Evolutionary conservation across 2,329 filamentous ascomycete genomes (phyloP), one percentile per base, ranked within the genome.

Genomic region (Rugonectria rugulosa): DNA sequence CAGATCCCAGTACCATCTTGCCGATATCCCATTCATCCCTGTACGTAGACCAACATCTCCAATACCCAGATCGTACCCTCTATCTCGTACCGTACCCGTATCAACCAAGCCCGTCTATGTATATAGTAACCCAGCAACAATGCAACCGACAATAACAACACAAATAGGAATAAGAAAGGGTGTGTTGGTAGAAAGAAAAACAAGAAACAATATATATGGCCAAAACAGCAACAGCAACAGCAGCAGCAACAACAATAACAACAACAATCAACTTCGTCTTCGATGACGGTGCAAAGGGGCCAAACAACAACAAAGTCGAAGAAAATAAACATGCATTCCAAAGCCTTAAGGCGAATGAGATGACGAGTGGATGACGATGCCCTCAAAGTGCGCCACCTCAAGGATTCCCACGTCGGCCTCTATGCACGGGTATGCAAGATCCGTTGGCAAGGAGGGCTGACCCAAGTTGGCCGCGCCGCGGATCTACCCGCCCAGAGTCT

Each of bases 401-500:
- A 49, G 42, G 29, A 56, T 38, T 43, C 45, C 20, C 41, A 51
- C 37, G 50, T 57, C 41, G 21, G 31, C 29, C 8, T 20, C 19
- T 40, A n/a, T n/a, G n/a, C n/a, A n/a, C n/a, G n/a, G n/a, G n/a
- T n/a, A n/a, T n/a, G 37, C 37, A 40, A 40, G 37, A 40, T 47
- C 20, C 34, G n/a, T 19, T 6, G 11, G 11, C 7, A 27, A 11
- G 26, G 26, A 27, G 32, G 32, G 32, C 14, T 36, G 32, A 17
- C n/a, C 19, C 32, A 19, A 19, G 12, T 24, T n/a, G n/a, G 57
- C 46, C 41, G 54, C 56, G 60, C 37, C 42, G 50, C 65, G 65
- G 65, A 67, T 67, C 65, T 67, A 67, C 63, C 65, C 65, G 65
- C 60, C n/a, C 61, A 56, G 59, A 53, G 54, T 37, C 31, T 61